Base-by-base conservation (phyloP, 352 stramenopile species). In the Pythium apleroticum region DNA sequence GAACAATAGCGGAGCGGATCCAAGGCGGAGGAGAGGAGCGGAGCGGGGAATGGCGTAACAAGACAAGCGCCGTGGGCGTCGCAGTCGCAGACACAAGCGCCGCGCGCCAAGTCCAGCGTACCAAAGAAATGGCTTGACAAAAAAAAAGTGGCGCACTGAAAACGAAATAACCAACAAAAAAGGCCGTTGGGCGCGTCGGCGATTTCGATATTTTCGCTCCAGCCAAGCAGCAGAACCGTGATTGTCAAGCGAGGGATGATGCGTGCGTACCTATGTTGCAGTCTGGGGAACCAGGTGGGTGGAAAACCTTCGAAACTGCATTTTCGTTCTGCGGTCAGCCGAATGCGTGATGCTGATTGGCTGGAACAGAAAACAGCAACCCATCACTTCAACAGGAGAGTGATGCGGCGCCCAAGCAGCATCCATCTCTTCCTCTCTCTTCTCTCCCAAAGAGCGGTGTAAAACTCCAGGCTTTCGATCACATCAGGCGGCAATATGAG, bases 241-340 rank as follows among this genome's bases (percentile, higher is more conserved):
- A 35, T 61, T 61, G 35, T 61, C 24, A 20, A 19, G 15, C 15
- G 15, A 17, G 24, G 3, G 58, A 58, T 65, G 58, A 58, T 65
- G 58, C 19, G 15, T 4, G 27, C 58, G 49, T 65, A 65, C 58
- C 58, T 65, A 65, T 65, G 58, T 65, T 65, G 58, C 58, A 65
- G 55, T n/a, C 55, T 39, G 20, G 9, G 6, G 11, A 33, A 43
- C 3, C 46, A 24, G 33, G 52, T 65, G 48, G 24, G 58, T 57
- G 52, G 48, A 50, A 35, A 53, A 33, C 58, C 58, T 53, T 3
- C 56, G 58, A 43, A 41, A 65, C 8, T 30, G 43, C 1, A 65
- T 65, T 39, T 52, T 65, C 52, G 57, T 57, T 58, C 58, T n/a
- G 30, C 24, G 12, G 0, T 20, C 52, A 48, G 25, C 45, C 19